Evolutionary conservation across 768 basidiomycete species (phyloP), one percentile per base, ranked within the genome.

Genomic region (Rhodocollybia butyracea): DNA sequence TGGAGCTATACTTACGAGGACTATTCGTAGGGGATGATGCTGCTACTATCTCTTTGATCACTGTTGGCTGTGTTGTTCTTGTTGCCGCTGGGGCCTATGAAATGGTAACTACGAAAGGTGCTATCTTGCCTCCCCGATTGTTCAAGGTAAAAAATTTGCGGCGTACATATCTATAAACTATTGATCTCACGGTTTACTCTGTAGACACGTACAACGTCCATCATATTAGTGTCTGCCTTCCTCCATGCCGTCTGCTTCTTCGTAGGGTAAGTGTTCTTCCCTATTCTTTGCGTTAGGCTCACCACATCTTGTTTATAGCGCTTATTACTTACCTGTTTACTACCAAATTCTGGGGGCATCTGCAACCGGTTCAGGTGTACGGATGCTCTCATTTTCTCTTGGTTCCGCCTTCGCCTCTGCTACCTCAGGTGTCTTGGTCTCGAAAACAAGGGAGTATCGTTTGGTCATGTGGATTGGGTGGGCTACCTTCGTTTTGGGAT

Each of bases 281-380:
- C n/a, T 12, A 10, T n/a, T 19, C 21, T n/a, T 21, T 10, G 17
- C 29, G 21, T 17, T 29, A 19, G 21, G 34, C 31, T 46, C 24
- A 40, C n/a, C 13, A 22, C 27, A 17, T 11, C 17, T 10, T 27
- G 10, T 19, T 38, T 40, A 6, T 19, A 42, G 53, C 38, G 53
- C 53, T 10, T 54, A 54, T n/a, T 54, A 54, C 24, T 75, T 92
- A 6, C 89, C 90, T 1, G 64, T 91, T 2, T 93, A 87, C 65
- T 93, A 78, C 69, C 90, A 93, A 72, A 80, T 86, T 2, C 77
- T 91, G 12, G 90, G 90, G 0, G 76, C 88, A 0, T 86, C 86
- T 7, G 88, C 89, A 5, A 90, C 88, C 0, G 75, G 70, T 43
- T 79, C 88, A 3, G 53, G 53, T 7, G 53, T 54, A 4, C 24